Evolutionary conservation across 2,329 filamentous ascomycete species (phyloP).

Genomic region (Apiospora aurea): DNA sequence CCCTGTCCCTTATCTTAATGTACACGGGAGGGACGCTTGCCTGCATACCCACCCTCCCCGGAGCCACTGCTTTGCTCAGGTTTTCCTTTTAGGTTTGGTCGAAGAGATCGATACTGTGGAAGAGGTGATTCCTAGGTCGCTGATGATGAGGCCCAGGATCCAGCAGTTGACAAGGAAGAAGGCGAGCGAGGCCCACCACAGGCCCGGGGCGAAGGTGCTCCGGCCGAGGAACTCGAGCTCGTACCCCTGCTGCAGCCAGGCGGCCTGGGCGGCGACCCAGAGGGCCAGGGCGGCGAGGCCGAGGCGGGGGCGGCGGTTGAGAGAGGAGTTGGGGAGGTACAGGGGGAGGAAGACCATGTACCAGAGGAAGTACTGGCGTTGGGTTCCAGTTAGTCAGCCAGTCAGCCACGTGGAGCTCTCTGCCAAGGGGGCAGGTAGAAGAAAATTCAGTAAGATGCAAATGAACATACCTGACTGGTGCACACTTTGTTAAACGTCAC

Average conservation of each 20-base stretch:
- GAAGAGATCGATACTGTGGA: not conserved
- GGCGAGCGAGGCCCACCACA: constrained; percentile 76
- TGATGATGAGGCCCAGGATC: constrained; percentile 82
- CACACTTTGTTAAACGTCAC: constrained; percentile 99
- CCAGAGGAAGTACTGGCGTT: constrained; percentile 99
- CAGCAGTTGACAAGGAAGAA: constrained; percentile 91
- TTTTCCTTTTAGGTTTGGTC: not conserved
- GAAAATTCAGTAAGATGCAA: not conserved
- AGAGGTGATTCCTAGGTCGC: constrained; percentile 57
- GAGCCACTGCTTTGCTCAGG: not conserved
- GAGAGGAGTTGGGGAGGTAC: constrained; percentile 82
- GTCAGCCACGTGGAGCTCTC: not conserved
- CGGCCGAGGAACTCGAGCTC: constrained; percentile 79
- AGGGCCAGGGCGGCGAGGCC: constrained; percentile 71
- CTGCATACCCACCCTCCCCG: not conserved
- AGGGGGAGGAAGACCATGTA: constrained; percentile 94
- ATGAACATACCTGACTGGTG: constrained; percentile 82
- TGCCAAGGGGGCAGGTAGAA: constrained; percentile 1
- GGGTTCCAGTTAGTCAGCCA: not conserved
- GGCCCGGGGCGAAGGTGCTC: constrained; percentile 84
- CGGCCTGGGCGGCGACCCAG: constrained; percentile 79
- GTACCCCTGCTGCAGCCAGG: constrained; percentile 80
- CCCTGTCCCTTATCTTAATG: not conserved
- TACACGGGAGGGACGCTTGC: not conserved
- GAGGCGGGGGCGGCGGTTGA: constrained; percentile 65